Conservation (phyloP, 306 rosid genomes). For the Pyrus communis region DNA sequence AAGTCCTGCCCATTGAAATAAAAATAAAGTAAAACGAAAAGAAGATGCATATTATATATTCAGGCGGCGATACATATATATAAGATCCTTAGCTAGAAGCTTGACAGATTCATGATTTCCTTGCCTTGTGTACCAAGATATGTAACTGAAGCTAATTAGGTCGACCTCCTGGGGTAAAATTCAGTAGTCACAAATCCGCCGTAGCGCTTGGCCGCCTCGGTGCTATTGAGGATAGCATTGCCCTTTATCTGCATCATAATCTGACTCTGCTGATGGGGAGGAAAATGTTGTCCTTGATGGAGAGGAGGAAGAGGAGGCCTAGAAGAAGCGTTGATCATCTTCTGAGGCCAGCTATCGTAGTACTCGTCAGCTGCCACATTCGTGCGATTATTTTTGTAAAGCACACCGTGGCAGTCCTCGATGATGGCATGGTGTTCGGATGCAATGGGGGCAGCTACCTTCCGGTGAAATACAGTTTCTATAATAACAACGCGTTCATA, state of each 20-base stretch:
- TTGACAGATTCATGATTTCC: neutral
- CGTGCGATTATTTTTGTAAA: neutral
- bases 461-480: too few relatives aligned
- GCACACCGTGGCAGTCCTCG: neutral
- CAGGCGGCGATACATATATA: neutral
- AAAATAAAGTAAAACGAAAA: neutral
- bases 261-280: neutral
- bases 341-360: neutral
- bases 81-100: neutral
- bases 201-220: constrained; percentile 6
- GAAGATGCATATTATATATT: neutral
- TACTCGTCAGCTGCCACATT: neutral
- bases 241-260: neutral
- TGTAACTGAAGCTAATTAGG: neutral
- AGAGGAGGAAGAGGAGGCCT: neutral
- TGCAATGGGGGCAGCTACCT: neutral
- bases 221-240: neutral
- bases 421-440: neutral
- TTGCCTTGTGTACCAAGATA: neutral
- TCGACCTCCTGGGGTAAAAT: neutral
- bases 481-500: neutral
- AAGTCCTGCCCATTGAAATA: neutral
- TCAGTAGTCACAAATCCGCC: neutral
- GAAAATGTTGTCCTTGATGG: too few relatives aligned
- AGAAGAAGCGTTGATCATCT: neutral